These are phyloP conservation scores for Mimosa bimucronata DNA, from an alignment of 306 rosid genomes.

Conservation along the genomic window DNA sequence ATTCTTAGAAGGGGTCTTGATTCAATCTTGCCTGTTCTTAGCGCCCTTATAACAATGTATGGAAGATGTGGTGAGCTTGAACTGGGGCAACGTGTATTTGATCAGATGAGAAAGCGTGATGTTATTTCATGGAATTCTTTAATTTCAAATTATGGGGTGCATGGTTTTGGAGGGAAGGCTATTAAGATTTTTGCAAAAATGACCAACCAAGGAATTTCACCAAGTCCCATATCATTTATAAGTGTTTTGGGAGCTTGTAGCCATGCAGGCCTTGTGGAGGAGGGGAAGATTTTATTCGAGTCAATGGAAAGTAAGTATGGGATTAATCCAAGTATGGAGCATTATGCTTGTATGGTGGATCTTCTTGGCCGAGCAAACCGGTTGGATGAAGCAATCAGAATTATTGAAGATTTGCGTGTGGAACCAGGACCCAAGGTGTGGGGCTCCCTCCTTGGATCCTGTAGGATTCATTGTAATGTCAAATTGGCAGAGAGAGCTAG, in stretches of 20 bases:
- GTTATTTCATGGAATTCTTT: conserved; percentile 86
- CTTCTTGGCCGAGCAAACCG: conserved; percentile 90
- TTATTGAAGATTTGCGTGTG: conserved; percentile 71
- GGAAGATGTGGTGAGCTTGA: conserved; percentile 84
- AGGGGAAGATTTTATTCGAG: conserved; percentile 68
- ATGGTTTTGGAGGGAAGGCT: conserved; percentile 80
- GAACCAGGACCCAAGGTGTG: conserved; percentile 86
- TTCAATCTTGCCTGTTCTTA: conserved; percentile 80
- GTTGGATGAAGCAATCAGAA: conserved; percentile 78
- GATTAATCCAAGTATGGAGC: conserved; percentile 76
- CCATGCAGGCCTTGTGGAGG: conserved; percentile 81
- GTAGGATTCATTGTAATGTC: conserved; percentile 82
- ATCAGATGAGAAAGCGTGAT: conserved; percentile 61
- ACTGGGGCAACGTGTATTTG: conserved; percentile 63
- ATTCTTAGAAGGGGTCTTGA: conserved; percentile 90
- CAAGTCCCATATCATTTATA: conserved; percentile 68
- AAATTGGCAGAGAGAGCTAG: conserved; percentile 88
- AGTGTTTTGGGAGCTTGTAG: conserved; percentile 91
- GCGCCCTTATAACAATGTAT: conserved; percentile 79
- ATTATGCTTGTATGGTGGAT: conserved; percentile 94
- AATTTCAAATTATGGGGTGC: conserved; percentile 83
- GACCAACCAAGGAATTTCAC: conserved; percentile 67
- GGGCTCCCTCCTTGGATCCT: conserved; percentile 93
- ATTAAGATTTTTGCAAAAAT: conserved; percentile 69
- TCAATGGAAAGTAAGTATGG: conserved; percentile 64